phyloP scores from a whole-genome alignment of 306 rosid species.

The Medicago lupulina region DNA sequence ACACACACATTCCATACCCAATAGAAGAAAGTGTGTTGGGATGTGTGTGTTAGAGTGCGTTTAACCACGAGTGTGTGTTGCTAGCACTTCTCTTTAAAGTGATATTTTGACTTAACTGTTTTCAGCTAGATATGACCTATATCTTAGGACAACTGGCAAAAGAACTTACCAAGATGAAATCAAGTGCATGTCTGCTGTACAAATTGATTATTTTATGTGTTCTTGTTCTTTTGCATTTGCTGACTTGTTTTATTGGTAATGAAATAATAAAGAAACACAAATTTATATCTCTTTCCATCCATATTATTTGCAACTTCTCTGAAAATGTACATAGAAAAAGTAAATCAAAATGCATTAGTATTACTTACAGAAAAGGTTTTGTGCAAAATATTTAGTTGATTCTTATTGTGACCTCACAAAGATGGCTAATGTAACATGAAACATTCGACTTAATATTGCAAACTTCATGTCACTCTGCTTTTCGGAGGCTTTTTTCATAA shows the following conservation, averaged over 20 bases:
- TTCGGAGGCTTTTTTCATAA: slow-evolving; percentile 22
- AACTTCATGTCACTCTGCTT: slow-evolving; percentile 28
- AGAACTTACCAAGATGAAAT: slow-evolving; percentile 24
- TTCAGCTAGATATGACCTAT: not conserved
- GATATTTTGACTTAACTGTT: no score
- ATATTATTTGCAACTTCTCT: slow-evolving; percentile 1
- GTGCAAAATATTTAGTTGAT: no score
- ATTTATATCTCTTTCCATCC: not conserved
- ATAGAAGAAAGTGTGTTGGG: no score
- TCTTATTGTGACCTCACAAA: no score
- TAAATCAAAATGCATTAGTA: not conserved
- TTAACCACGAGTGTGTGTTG: no score
- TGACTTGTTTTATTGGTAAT: slow-evolving; percentile 10
- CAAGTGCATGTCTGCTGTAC: not conserved
- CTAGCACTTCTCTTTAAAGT: no score
- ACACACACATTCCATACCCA: no score
- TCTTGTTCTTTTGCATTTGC: slow-evolving; percentile 14
- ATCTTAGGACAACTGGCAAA: slow-evolving; percentile 17
- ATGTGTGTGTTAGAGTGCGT: no score
- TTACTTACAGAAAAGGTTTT: slow-evolving; percentile 14
- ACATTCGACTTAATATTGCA: slow-evolving; percentile 16
- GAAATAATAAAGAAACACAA: not conserved
- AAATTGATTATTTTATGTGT: slow-evolving; percentile 1
- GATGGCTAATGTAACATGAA: slow-evolving; percentile 27
- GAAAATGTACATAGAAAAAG: slow-evolving; percentile 2